A percentile compares a stretch with the other conserved stretches of the same genome.
These are phyloP conservation scores for Vitis labrusca DNA, from an alignment of 164 flowering plant species.

Conservation along the genomic window DNA sequence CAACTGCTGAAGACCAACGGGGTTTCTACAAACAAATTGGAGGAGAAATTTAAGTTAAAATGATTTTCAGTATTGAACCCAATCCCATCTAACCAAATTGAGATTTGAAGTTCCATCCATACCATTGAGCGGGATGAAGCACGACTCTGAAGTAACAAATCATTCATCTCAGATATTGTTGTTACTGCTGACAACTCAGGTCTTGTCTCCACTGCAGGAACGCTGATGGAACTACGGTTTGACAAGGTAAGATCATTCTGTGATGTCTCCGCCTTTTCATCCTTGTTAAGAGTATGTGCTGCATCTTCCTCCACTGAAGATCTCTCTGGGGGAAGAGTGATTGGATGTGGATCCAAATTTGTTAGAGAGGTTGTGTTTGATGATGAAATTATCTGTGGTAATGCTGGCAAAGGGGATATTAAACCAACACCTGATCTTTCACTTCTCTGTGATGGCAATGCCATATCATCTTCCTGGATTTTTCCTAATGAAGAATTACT, in stretches of 20 bases:
- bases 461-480: slow-evolving; percentile 1
- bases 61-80: not conserved
- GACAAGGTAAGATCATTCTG: not conserved
- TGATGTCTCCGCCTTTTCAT: slow-evolving; percentile 5
- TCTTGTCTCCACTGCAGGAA: slow-evolving; percentile 17
- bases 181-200: slow-evolving; percentile 25
- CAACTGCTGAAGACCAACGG: slow-evolving; percentile 49
- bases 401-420: slow-evolving; percentile 16
- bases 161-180: slow-evolving; percentile 54
- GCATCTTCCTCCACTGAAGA: slow-evolving; percentile 11
- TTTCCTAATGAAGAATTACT: slow-evolving; percentile 1
- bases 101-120: slow-evolving; percentile 3
- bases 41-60: slow-evolving; percentile 7
- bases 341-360: slow-evolving; percentile 8
- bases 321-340: not conserved
- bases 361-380: slow-evolving; percentile 2
- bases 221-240: slow-evolving; percentile 4
- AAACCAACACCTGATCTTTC: slow-evolving; percentile 3
- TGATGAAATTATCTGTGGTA: slow-evolving; percentile 15
- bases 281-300: slow-evolving; percentile 5
- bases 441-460: slow-evolving; percentile 1
- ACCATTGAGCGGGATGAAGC: slow-evolving; percentile 44
- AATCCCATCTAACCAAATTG: not conserved
- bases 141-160: slow-evolving; percentile 36
- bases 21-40: slow-evolving; percentile 35